Evolutionary conservation across 176 grass and related monocot genomes (phyloP).

Genomic region (Carex littledalei): DNA sequence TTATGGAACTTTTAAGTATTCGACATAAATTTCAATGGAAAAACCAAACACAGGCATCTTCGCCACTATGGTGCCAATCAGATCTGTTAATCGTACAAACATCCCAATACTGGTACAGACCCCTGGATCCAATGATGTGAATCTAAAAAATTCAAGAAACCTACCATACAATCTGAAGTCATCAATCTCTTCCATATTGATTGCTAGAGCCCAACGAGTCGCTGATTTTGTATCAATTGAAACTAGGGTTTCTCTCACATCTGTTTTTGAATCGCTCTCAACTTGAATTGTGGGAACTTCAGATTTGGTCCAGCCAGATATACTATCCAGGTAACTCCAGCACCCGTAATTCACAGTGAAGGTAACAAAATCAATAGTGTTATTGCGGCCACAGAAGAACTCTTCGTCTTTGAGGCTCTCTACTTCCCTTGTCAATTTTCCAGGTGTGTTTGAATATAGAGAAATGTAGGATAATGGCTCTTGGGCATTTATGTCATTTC

Average conservation of each 20-base stretch:
- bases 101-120: neutral
- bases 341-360: conserved; percentile 90
- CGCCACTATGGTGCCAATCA: neutral
- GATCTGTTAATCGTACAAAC: neutral
- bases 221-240: conserved; percentile 67
- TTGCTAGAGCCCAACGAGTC: conserved; percentile 70
- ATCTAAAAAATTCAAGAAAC: neutral
- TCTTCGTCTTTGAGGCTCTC: conserved; percentile 53
- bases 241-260: conserved; percentile 46
- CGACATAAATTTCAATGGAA: neutral
- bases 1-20: neutral
- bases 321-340: conserved; percentile 51
- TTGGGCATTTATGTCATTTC: conserved; percentile 35
- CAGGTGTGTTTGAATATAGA: conserved; percentile 79
- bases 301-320: conserved; percentile 63
- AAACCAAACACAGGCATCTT: neutral
- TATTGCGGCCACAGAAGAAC: conserved; percentile 70
- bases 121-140: neutral
- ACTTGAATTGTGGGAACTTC: conserved; percentile 60
- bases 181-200: conserved; percentile 67
- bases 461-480: conserved; percentile 75
- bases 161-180: conserved; percentile 75
- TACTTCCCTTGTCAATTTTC: conserved; percentile 70
- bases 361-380: conserved; percentile 64
- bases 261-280: conserved; percentile 57